A percentile compares a stretch with the other conserved stretches of the same genome.
phyloP scores from a whole-genome alignment of 1,284 basidiomycete genomes.

The Boletus smithii region DNA sequence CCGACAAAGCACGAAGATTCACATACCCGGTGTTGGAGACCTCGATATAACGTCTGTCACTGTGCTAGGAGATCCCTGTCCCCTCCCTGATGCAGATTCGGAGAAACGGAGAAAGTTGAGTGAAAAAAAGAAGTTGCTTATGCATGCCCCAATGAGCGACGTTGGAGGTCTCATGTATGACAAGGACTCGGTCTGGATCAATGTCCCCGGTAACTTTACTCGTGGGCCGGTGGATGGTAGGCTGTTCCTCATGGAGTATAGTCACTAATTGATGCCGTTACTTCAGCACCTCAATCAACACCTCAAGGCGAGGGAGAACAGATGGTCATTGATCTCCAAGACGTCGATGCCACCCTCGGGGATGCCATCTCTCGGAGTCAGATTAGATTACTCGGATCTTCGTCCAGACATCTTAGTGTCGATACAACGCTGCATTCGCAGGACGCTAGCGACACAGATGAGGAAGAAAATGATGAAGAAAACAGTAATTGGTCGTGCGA shows the following conservation, averaged over 20 bases:
- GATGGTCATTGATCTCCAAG: slow-evolving; percentile 98
- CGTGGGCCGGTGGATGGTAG: slow-evolving; percentile 60
- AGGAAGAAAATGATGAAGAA: slow-evolving; percentile 14
- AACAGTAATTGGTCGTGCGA: slow-evolving; percentile 9
- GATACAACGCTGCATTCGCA: slow-evolving; percentile 10
- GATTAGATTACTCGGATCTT: slow-evolving; percentile 85
- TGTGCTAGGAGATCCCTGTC: slow-evolving; percentile 89
- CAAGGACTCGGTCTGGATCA: slow-evolving; percentile 98
- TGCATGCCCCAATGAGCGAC: slow-evolving; percentile 99
- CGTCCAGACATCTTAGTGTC: slow-evolving; percentile 55
- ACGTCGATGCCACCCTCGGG: slow-evolving; percentile 78
- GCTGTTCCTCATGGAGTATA: slow-evolving; percentile 18
- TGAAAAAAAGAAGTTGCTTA: slow-evolving; percentile 89
- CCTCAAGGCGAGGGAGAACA: slow-evolving; percentile 89
- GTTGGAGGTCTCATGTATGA: slow-evolving; percentile 97
- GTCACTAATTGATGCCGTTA: slow-evolving; percentile 12
- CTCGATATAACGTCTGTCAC: slow-evolving; percentile 74
- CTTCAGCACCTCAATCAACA: slow-evolving; percentile 37
- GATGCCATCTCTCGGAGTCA: slow-evolving; percentile 79
- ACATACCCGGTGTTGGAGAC: slow-evolving; percentile 94
- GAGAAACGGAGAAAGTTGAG: slow-evolving; percentile 92
- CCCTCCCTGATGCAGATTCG: slow-evolving; percentile 86
- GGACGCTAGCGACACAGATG: slow-evolving; percentile 33
- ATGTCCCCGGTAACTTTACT: slow-evolving; percentile 93
- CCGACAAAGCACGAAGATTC: slow-evolving; percentile 79